Base-by-base conservation (phyloP, 2,329 filamentous ascomycete genomes). In the Exophiala dermatitidis region DNA sequence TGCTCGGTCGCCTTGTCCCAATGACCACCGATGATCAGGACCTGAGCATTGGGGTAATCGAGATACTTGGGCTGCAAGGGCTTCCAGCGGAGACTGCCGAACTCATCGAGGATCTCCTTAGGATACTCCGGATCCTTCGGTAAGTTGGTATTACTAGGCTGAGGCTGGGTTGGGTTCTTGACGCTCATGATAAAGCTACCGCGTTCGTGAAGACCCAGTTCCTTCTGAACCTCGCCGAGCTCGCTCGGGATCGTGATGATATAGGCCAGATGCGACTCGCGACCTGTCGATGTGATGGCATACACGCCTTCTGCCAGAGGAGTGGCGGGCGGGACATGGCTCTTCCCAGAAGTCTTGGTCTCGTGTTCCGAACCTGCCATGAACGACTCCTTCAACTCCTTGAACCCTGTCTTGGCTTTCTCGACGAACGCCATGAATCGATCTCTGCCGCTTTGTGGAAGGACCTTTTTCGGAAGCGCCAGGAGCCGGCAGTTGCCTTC, bases 271-370 rank as follows among this genome's bases (percentile, higher is more conserved):
- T 95, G 89, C 1, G 83, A 87, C 45, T 85, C 80, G 0, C 83
- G 75, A 1, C 82, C 82, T 0, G 84, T 88, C 2, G 79, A 81
- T 0, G 85, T 88, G 48, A 95, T 83, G 0, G 85, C 85, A 63
- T 95, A 95, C 0, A 95, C 82, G 0, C 90, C 90, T 67, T 95
- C 89, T 0, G 83, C 90, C n/a, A 90, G 76, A 0, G 87, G 86
- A 0, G 79, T 84, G 1, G 86, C 84, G 1, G 85, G 81, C 0
- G 87, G 83, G 0, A 75, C 77, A 47, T 85, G 82, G 8, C 86
- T 79, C 9, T 79, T 80, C 1, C 88, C 88, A 2, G 71, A 74
- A 0, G 88, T 91, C 71, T 89, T 84, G 5, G 89, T 95, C 48
- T 81, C 76, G 66, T 94, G 90, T 7, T 86, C 81, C 1, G 73